These are phyloP conservation scores for Apiospora malaysiana DNA, from an alignment of 2,329 filamentous ascomycete genomes.

Conservation along the genomic window DNA sequence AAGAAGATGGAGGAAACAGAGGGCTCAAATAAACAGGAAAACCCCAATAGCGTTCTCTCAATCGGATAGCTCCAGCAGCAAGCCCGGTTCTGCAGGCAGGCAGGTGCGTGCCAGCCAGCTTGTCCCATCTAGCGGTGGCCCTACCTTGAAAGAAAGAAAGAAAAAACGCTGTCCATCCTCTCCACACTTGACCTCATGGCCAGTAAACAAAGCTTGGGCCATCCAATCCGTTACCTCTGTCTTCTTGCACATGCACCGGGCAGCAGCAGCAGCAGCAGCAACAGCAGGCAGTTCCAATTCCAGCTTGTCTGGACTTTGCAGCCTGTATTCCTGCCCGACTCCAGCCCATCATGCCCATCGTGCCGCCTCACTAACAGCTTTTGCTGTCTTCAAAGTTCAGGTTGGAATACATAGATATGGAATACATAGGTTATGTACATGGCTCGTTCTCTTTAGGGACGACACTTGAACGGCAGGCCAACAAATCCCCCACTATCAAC, in stretches of 20 bases:
- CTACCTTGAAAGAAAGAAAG: slow-evolving; percentile 16
- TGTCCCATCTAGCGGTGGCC: slow-evolving; percentile 19
- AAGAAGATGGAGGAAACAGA: neutral
- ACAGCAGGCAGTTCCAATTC: no score
- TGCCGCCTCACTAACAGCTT: neutral
- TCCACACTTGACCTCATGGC: slow-evolving; percentile 7
- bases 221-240: neutral
- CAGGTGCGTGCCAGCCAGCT: slow-evolving; percentile 1
- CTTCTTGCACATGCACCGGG: neutral
- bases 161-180: neutral
- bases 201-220: slow-evolving; percentile 6
- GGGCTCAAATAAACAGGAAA: neutral
- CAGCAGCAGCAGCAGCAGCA: no score
- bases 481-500: slow-evolving; percentile 4
- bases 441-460: neutral
- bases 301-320: neutral
- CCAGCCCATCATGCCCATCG: neutral
- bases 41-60: neutral
- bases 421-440: no score
- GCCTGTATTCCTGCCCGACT: slow-evolving; percentile 14
- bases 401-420: neutral
- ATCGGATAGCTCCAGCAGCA: slow-evolving; percentile 20
- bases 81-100: slow-evolving; percentile 6
- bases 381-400: neutral
- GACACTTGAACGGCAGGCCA: neutral